Base-by-base conservation (phyloP, 2,329 filamentous ascomycete genomes). In the Ophiobolus disseminans region DNA sequence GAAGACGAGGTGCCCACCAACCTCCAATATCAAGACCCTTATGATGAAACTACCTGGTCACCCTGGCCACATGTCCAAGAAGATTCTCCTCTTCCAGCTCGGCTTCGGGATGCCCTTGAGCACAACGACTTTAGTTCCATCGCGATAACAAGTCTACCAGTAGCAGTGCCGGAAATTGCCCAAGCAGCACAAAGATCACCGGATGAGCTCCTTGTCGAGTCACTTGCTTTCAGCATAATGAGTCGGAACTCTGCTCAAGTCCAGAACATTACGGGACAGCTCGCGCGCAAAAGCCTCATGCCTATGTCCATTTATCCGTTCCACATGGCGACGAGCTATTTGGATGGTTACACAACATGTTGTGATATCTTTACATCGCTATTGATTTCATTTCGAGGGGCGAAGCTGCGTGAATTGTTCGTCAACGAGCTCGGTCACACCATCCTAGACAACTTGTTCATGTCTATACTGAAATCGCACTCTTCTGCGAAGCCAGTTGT, bases 371-470 rank as follows among this genome's bases (percentile, higher is more conserved):
- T 65, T 1, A 19, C 38, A 20, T 10, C 0, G 4, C 44, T 55
- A 7, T 14, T 46, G 6, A 14, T 5, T 2, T 8, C n/a, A 9
- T 21, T 40, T 16, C 11, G 4, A 23, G 14, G 25, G 9, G 0
- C 32, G 3, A 23, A 37, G 13, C 2, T 23, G n/a, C 37, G 39
- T 8, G 16, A 40, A 3, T 26, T 55, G 11, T 61, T 48, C 38
- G 11, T 48, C 1, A 62, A 77, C 39, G 43, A 67, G 10, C 46
- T 62, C 14, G 69, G 69, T 2, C 69, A 76, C 40, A 77, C 75
- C 3, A 60, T 77, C 5, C 45, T 77, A 0, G 75, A 78, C 41
- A 68, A 60, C 20, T 58, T 77, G 1, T 67, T 76, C 55, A 59
- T 75, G 13, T 48, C 64, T 3, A 71, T 78, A 30, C 42, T 77